Base-by-base conservation (phyloP, 2,329 filamentous ascomycete genomes). In the Didymellaceae sp. region DNA sequence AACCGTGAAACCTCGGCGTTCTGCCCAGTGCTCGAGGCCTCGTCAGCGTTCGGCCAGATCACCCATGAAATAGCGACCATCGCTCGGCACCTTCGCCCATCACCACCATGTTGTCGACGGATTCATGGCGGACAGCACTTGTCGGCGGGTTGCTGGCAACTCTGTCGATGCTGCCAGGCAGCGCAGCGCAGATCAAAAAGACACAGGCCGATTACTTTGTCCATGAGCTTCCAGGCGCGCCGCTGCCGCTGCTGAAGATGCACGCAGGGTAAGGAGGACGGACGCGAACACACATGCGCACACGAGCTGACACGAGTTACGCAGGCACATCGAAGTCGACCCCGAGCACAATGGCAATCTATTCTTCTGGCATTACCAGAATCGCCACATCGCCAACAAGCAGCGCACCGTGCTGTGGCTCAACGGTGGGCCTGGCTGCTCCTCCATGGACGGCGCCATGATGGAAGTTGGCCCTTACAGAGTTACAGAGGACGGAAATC, bases 321-420 rank as follows among this genome's bases (percentile, higher is more conserved):
- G 41, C 70, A 96, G 91, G 45, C 94, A 99, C 77, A 88, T 99
- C 73, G 92, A 97, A 76, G 82, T 99, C 66, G 89, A 86, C 25
- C 84, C 88, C 16, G 86, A 91, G 60, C 84, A 88, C 72, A 91
- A 97, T 71, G 93, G 91, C 62, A 96, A 97, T 74, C 77, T 99
- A 14, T 99, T 97, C 80, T 99, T 99, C 80, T 99, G 94, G 94
- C 90, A 97, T 68, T 97, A 90, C 71, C 86, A 96, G 71, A 97
- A 97, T 71, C 84, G 90, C 62, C 94, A 99, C 73, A 96, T 99
- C 61, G 93, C 91, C 49, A 90, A 97, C 71, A 85, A 83, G 63
- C 90, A 94, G 72, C 85, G 94, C 50, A 96, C 92, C 2, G 89
- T 99, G 9, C 86, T 99, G 67, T 99, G 95, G 94, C 78, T 99